phyloP scores from a whole-genome alignment of 116 monocot genomes.

The Iris pallida region DNA sequence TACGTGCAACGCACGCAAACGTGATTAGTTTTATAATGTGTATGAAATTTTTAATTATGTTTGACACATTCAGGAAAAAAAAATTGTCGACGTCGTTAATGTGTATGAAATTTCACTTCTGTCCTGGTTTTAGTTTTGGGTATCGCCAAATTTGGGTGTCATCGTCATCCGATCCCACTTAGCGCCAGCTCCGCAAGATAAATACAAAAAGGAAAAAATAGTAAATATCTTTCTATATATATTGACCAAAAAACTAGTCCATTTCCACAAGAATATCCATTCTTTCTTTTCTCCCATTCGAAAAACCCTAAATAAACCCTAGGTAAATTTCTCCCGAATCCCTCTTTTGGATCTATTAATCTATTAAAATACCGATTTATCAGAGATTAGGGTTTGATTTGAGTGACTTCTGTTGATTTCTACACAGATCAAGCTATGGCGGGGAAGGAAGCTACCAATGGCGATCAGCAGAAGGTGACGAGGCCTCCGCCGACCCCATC shows the following conservation, averaged over 20 bases:
- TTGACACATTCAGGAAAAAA: too few relatives aligned
- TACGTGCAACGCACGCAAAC: too few relatives aligned
- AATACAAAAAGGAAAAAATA: not conserved
- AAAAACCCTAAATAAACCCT: not conserved
- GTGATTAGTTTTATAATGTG: too few relatives aligned
- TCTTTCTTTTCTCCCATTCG: not conserved
- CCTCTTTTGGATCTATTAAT: not conserved
- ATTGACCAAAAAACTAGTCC: not conserved
- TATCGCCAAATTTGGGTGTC: too few relatives aligned
- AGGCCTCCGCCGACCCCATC: slow-evolving; percentile 53
- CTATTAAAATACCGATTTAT: not conserved
- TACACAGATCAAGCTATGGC: slow-evolving; percentile 33
- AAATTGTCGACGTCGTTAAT: too few relatives aligned
- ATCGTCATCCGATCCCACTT: not conserved
- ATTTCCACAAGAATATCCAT: not conserved
- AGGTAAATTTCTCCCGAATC: not conserved
- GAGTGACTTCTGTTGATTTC: too few relatives aligned
- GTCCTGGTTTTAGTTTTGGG: too few relatives aligned
- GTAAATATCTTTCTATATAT: not conserved
- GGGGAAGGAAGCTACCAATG: slow-evolving; percentile 48
- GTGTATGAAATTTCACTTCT: too few relatives aligned
- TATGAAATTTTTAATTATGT: too few relatives aligned
- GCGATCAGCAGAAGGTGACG: slow-evolving; percentile 27
- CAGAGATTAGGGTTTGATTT: slow-evolving; percentile 4
- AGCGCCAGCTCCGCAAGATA: slow-evolving; percentile 5